Base-by-base conservation (phyloP, 805 yeast genomes). In the Cyberlindnera maclurae region DNA sequence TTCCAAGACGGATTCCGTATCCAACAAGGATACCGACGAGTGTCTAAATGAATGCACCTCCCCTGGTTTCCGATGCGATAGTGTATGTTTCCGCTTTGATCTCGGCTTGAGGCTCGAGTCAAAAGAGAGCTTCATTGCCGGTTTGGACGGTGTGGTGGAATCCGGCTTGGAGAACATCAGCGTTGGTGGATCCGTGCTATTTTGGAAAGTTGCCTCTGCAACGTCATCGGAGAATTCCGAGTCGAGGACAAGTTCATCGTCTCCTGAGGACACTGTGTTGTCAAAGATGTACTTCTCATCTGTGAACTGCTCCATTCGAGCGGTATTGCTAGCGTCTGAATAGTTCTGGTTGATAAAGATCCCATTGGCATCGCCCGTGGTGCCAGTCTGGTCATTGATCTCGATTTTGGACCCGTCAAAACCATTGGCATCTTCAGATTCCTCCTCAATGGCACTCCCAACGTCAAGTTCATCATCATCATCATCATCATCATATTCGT, bases 181-280 rank as follows among this genome's bases (percentile, higher is more conserved):
- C 12, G 24, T 8, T 15, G 31, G 15, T 10, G 22, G 15, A 3
- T 26, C 31, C 9, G n/a, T 64, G 58, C 39, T 56, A 13, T 46
- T 54, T 34, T 60, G 52, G 41, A 68, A 49, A n/a, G 63, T 64
- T 33, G 63, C 68, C 37, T 62, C 71, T 31, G 57, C 58, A 32
- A 59, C 65, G 31, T 64, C 70, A 16, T 65, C 71, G 33, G 62
- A 55, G 36, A 60, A 54, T 31, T 58, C 66, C n/a, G 65, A 58
- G 31, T 49, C 58, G 17, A 54, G 33, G 7, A 51, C 33, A 5
- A 54, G 29, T 9, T 48, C 54, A 54, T 51, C 54, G 40, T 59
- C 60, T 26, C 57, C 57, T 10, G 65, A 51, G 12, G 58, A 60
- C 18, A 51, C 55, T 11, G 55, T 33, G 24, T 45, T 45, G 7